phyloP scores from a whole-genome alignment of 495 filamentous ascomycete species.

The Parathielavia hyrcaniae region DNA sequence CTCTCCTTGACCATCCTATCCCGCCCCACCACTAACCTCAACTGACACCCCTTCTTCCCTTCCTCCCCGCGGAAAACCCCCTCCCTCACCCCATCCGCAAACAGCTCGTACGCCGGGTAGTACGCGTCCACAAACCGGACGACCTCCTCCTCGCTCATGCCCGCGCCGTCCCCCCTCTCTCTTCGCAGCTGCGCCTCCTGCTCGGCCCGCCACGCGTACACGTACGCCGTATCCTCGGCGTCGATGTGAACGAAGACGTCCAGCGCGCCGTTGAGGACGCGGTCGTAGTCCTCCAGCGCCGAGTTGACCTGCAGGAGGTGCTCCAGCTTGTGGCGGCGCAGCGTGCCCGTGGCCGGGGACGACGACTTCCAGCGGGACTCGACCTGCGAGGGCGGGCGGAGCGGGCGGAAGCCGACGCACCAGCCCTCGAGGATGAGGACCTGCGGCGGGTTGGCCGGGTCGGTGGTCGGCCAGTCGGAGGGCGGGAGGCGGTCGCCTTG shows the following conservation, averaged over 20 bases:
- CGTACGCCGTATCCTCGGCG: constrained; percentile 65
- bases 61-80: constrained; percentile 51
- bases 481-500: constrained; percentile 68
- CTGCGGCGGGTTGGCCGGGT: constrained; percentile 35
- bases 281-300: constrained; percentile 62
- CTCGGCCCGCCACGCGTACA: constrained; percentile 83
- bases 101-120: constrained; percentile 64
- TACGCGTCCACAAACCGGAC: constrained; percentile 51
- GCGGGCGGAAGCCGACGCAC: constrained; percentile 77
- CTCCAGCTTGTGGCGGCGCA: constrained; percentile 55
- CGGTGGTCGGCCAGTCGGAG: constrained; percentile 39
- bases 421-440: constrained; percentile 87
- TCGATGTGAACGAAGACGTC: constrained; percentile 88
- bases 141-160: constrained; percentile 64
- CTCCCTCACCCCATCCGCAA: constrained; percentile 56
- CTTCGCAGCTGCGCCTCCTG: constrained; percentile 66
- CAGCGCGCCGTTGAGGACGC: constrained; percentile 58
- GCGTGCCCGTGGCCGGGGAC: constrained; percentile 38
- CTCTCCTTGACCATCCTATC: constrained; percentile 58
- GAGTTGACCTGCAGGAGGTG: constrained; percentile 70
- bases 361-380: constrained; percentile 49
- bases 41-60: constrained; percentile 48
- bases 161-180: constrained; percentile 44
- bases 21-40: constrained; percentile 65
- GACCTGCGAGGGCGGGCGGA: constrained; percentile 47